These are phyloP conservation scores for Chenopodium berlandieri DNA, from an alignment of 148 eudicot species.

Conservation along the genomic window DNA sequence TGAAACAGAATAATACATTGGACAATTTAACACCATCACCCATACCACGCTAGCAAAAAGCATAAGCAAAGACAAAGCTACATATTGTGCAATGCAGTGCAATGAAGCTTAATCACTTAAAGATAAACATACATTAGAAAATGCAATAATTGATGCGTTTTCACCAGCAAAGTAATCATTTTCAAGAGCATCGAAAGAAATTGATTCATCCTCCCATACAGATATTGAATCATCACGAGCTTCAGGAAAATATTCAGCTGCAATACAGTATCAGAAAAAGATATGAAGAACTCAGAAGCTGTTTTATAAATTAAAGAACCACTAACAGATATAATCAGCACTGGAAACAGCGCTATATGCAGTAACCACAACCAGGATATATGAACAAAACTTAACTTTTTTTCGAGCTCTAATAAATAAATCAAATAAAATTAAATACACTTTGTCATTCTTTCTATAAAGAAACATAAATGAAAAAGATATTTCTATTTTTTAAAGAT, in stretches of 20 bases:
- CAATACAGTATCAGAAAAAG: slow-evolving; percentile 6
- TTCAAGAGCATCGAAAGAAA: slow-evolving; percentile 56
- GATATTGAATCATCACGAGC: slow-evolving; percentile 54
- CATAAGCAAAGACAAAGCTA: background rate
- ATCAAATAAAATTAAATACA: background rate
- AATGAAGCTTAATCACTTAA: background rate
- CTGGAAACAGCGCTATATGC: background rate
- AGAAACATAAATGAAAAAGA: too few relatives aligned
- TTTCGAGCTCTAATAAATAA: background rate
- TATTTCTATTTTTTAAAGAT: too few relatives aligned
- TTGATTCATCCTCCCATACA: slow-evolving; percentile 93
- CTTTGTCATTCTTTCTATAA: background rate
- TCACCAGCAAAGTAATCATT: slow-evolving; percentile 71
- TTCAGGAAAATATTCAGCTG: slow-evolving; percentile 88
- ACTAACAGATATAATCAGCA: slow-evolving; percentile 2
- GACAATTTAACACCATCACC: background rate
- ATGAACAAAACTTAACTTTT: background rate
- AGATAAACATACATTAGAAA: slow-evolving; percentile 52
- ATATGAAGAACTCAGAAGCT: slow-evolving; percentile 5
- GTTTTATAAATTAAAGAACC: background rate
- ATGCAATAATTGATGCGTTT: slow-evolving; percentile 46
- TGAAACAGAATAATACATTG: background rate
- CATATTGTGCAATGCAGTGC: background rate
- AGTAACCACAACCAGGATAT: background rate
- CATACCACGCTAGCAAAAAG: background rate